Evolutionary conservation across 345 rosid genomes (phyloP).

Genomic region (Anacardium occidentale): DNA sequence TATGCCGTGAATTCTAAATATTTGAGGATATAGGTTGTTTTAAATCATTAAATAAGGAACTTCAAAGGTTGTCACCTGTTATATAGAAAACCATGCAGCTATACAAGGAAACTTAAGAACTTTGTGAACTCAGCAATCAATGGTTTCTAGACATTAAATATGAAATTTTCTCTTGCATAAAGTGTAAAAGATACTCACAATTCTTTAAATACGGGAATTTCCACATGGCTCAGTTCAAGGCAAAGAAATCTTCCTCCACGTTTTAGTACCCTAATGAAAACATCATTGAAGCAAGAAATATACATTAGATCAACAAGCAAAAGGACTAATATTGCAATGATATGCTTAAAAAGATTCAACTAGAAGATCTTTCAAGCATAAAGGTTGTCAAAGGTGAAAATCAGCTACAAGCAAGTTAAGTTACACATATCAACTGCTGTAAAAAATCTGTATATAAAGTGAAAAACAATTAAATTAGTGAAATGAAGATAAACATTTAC

Average conservation of each 20-base stretch:
- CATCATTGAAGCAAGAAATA: not conserved
- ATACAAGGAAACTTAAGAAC: not conserved
- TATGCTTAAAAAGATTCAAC: not conserved
- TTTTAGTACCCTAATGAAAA: conserved; percentile 65
- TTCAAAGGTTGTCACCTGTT: not conserved
- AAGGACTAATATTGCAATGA: not conserved
- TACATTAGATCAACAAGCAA: not conserved
- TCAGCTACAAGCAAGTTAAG: not conserved
- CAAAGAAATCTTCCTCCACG: conserved; percentile 95
- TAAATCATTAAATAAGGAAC: not conserved
- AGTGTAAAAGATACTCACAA: conserved; percentile 51
- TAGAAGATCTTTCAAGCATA: conserved; percentile 6
- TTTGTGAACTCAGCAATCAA: not conserved
- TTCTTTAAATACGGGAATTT: conserved; percentile 77
- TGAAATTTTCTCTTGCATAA: not conserved
- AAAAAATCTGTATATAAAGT: not conserved
- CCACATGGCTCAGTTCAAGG: conserved; percentile 93
- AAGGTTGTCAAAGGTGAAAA: not conserved
- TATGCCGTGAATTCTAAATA: not conserved
- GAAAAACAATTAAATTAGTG: not conserved
- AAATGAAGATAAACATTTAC: not conserved
- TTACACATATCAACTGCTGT: not conserved
- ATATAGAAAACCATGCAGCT: not conserved
- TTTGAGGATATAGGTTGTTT: no score
- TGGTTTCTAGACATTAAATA: not conserved